Conservation (phyloP, 257 asterid species). For the Forsythia viridissima region DNA sequence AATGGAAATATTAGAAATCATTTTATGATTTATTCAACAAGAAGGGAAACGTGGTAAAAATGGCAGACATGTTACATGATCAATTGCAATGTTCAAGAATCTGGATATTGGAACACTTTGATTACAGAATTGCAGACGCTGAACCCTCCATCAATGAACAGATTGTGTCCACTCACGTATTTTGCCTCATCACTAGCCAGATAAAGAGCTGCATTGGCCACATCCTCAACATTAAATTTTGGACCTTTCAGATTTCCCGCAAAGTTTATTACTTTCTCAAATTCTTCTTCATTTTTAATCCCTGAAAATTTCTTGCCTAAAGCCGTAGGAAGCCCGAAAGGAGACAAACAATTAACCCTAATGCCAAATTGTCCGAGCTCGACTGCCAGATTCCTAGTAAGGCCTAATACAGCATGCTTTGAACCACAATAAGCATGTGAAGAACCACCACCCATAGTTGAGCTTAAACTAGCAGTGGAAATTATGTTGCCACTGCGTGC, state of each 20-base stretch:
- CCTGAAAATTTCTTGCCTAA: slow-evolving; percentile 27
- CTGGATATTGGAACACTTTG: slow-evolving; percentile 30
- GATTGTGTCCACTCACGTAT: slow-evolving; percentile 59
- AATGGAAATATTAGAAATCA: background rate
- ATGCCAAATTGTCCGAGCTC: slow-evolving; percentile 58
- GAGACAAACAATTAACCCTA: slow-evolving; percentile 59
- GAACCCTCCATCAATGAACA: slow-evolving; percentile 58
- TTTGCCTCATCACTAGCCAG: slow-evolving; percentile 56
- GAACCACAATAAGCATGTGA: slow-evolving; percentile 54
- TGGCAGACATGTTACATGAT: background rate
- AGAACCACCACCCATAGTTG: slow-evolving; percentile 35
- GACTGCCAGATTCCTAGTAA: slow-evolving; percentile 45
- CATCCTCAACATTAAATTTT: slow-evolving; percentile 35
- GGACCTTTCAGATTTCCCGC: slow-evolving; percentile 42
- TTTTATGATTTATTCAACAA: background rate
- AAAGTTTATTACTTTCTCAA: slow-evolving; percentile 21
- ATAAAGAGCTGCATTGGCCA: slow-evolving; percentile 57
- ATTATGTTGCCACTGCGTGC: slow-evolving; percentile 47
- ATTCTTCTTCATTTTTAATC: slow-evolving; percentile 27
- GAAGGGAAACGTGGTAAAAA: background rate
- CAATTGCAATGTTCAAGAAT: slow-evolving; percentile 16
- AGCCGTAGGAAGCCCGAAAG: slow-evolving; percentile 39
- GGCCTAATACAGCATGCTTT: slow-evolving; percentile 60
- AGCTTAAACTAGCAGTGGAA: slow-evolving; percentile 41
- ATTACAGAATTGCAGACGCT: slow-evolving; percentile 31